Percentiles rank a stretch among this genome's conserved stretches.
Evolutionary conservation across 805 yeast species (phyloP).

Genomic region (Teunomyces lycoperdinae): DNA sequence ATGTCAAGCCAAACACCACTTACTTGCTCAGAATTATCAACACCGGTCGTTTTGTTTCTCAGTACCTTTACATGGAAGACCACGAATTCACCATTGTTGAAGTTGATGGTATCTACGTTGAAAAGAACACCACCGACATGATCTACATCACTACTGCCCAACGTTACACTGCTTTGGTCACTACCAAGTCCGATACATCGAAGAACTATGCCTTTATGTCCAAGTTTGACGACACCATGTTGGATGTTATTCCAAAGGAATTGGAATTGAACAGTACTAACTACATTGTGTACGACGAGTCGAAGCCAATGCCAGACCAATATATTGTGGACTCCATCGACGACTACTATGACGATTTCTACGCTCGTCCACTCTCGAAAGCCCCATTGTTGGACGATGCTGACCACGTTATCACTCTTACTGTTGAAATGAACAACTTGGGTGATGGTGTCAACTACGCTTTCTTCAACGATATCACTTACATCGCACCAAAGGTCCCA

Average conservation of each 20-base stretch:
- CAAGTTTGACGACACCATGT: constrained; percentile 75
- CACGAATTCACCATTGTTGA: constrained; percentile 85
- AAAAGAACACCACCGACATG: constrained; percentile 65
- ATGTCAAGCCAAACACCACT: constrained; percentile 80
- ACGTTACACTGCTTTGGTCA: constrained; percentile 77
- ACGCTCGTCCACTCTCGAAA: constrained; percentile 27
- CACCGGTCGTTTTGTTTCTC: constrained; percentile 89
- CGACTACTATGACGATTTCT: constrained; percentile 40
- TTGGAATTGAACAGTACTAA: constrained; percentile 72
- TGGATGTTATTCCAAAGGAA: constrained; percentile 68
- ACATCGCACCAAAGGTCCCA: constrained; percentile 80
- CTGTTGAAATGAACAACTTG: constrained; percentile 81
- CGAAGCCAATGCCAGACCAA: constrained; percentile 44
- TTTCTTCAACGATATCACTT: constrained; percentile 88
- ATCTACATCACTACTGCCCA: constrained; percentile 88
- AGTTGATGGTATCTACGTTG: constrained; percentile 86
- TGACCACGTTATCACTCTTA: constrained; percentile 65
- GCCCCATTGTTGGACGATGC: constrained; percentile 59
- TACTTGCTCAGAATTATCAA: constrained; percentile 79
- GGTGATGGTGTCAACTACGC: constrained; percentile 90
- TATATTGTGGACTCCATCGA: constrained; percentile 43
- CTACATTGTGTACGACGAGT: constrained; percentile 56
- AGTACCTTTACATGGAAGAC: constrained; percentile 83
- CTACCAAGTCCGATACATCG: constrained; percentile 60
- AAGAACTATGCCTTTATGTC: constrained; percentile 81